phyloP scores from a whole-genome alignment of 2,329 filamentous ascomycete genomes.

The Gnomoniopsis sp. region DNA sequence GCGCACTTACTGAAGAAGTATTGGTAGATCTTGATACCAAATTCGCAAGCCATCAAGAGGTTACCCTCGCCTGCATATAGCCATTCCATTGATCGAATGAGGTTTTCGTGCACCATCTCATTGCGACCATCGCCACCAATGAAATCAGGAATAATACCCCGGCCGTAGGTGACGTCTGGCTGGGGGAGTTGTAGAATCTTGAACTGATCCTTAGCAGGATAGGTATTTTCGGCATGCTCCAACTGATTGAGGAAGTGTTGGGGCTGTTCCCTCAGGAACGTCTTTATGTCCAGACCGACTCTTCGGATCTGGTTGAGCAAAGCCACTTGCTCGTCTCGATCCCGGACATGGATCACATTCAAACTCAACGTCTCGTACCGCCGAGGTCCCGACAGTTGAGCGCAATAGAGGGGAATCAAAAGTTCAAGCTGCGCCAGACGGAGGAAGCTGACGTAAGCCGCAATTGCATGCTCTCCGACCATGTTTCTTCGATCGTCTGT shows the following conservation, averaged over 20 bases:
- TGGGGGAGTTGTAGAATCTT: constrained; percentile 45
- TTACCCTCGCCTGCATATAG: constrained; percentile 65
- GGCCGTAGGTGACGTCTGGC: constrained; percentile 56
- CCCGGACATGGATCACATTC: constrained; percentile 71
- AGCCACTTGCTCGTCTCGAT: constrained; percentile 60
- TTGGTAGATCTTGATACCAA: constrained; percentile 71
- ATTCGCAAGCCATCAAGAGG: constrained; percentile 31
- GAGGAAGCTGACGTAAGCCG: constrained; percentile 78
- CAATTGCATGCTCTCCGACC: constrained; percentile 65
- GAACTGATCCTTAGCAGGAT: constrained; percentile 44
- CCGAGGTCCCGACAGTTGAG: constrained; percentile 64
- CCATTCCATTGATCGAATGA: constrained; percentile 85
- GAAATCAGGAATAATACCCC: constrained; percentile 67
- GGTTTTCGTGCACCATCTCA: constrained; percentile 38
- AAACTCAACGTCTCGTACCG: constrained; percentile 70
- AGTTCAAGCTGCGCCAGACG: constrained; percentile 70
- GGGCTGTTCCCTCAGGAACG: constrained; percentile 70
- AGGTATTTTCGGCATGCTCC: constrained; percentile 30
- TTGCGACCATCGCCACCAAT: constrained; percentile 57
- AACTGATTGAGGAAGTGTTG: constrained; percentile 48
- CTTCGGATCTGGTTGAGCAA: constrained; percentile 73
- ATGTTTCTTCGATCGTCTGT: constrained; percentile 27
- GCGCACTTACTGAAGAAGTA: constrained; percentile 74
- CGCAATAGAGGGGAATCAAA: constrained; percentile 83
- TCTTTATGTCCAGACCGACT: constrained; percentile 67